These are phyloP conservation scores for Croton laevigatus DNA, from an alignment of 441 rosid genomes.

Conservation along the genomic window DNA sequence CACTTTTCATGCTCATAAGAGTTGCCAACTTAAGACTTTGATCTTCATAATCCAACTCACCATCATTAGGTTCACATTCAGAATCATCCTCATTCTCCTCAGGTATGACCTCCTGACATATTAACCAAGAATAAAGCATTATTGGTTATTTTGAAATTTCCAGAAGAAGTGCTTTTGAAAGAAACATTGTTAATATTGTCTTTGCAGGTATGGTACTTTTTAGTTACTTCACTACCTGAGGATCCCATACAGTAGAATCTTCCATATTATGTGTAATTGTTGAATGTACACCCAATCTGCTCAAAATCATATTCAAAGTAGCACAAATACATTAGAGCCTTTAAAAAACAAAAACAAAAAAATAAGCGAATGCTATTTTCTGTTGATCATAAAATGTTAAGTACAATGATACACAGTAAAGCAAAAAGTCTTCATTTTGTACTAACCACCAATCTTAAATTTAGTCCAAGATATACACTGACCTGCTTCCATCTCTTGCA, in stretches of 20 bases:
- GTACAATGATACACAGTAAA: background rate
- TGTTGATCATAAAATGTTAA: background rate
- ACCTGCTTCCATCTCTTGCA: constrained; percentile 34
- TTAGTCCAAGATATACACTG: constrained; percentile 9
- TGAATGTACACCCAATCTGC: constrained; percentile 37
- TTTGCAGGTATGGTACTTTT: background rate
- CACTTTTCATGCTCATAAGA: constrained; percentile 24
- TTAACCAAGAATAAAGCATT: constrained; percentile 15
- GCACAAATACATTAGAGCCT: constrained; percentile 3
- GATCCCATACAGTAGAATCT: constrained; percentile 32
- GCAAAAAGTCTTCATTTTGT: background rate
- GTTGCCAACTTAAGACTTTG: constrained; percentile 14
- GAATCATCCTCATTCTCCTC: constrained; percentile 33
- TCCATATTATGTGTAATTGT: constrained; percentile 24
- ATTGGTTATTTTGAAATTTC: constrained; percentile 12
- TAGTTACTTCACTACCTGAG: constrained; percentile 33
- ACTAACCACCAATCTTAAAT: background rate
- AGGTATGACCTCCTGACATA: constrained; percentile 31
- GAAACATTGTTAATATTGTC: background rate
- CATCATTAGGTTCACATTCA: constrained; percentile 33
- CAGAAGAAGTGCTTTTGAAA: background rate
- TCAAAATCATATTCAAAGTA: constrained; percentile 22
- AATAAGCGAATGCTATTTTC: background rate
- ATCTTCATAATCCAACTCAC: constrained; percentile 29
- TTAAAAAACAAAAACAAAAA: background rate